phyloP scores from a whole-genome alignment of 306 rosid species.

The Quercus agrifolia region DNA sequence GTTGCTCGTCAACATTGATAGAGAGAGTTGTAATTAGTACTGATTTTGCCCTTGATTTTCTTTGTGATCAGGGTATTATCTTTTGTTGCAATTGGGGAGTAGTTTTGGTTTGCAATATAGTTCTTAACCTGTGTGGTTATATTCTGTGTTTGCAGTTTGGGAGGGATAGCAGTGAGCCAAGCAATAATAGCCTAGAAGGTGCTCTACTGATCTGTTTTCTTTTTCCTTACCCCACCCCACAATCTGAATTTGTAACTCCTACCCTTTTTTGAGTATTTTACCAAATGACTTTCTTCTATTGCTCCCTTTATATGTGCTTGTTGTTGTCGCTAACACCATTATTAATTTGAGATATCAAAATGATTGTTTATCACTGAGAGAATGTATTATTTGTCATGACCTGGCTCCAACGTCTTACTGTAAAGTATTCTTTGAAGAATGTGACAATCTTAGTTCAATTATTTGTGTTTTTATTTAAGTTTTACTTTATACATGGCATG shows the following conservation, averaged over 20 bases:
- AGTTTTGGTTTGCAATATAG: conserved; percentile 26
- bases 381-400: too few species aligned
- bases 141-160: background rate
- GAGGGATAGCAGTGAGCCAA: background rate
- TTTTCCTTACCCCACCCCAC: background rate
- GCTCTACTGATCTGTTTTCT: background rate
- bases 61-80: conserved; percentile 57
- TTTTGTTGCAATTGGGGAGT: conserved; percentile 45
- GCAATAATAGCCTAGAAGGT: background rate
- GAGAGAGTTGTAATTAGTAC: conserved; percentile 12
- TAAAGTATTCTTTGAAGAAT: too few species aligned
- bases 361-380: too few species aligned
- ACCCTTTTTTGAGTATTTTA: too few species aligned
- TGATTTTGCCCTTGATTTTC: conserved; percentile 10
- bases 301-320: too few species aligned
- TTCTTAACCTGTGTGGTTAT: conserved; percentile 12
- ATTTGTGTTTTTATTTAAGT: too few species aligned
- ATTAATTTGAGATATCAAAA: too few species aligned
- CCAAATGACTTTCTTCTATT: too few species aligned
- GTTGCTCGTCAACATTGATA: conserved; percentile 10
- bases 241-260: background rate
- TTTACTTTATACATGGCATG: too few species aligned
- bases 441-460: too few species aligned
- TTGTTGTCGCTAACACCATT: too few species aligned
- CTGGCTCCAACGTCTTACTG: too few species aligned